Evolutionary conservation across 371 early-diverging fungal species (phyloP), one percentile per base, ranked within the genome.

Genomic region (Mucor saturninus): DNA sequence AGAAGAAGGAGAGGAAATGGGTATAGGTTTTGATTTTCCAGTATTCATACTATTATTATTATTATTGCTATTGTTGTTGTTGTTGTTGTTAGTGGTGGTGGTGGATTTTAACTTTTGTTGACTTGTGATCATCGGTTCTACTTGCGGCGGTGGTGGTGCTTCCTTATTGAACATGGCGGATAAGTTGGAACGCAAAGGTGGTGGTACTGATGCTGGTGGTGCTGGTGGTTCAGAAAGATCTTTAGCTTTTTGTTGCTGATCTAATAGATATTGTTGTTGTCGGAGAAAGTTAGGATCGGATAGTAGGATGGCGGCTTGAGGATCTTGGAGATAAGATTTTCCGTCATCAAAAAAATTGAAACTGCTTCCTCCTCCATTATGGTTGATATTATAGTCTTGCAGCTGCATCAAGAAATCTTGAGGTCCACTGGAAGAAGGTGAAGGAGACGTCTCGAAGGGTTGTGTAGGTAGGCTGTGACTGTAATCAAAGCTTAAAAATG

Each of bases 231-330:
- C 21, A 21, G 21, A 21, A 1, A 21, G 21, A 21, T 21, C 21
- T 21, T 21, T 51, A 37, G 51, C 51, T 21, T 45, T 51, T 40
- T 45, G 54, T 15, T 61, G 61, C 48, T 64, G 57, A 13, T 69
- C 54, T 58, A 64, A 67, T 43, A 69, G 40, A 10, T 67, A 35
- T 42, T 74, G 71, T 32, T 74, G 74, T 35, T 74, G 74, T 37
- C 65, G 50, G 11, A 65, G 9, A 48, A 67, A 74, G 29, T 58
- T 64, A 26, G 74, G 74, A 48, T 74, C 74, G 7, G 74, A 70
- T 11, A 74, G 50, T 13, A 74, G 51, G 28, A 74, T 74, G 9
- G 60, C 64, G 21, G 69, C 66, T 26, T 72, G 56, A 6, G 60
- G 59, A 2, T 50, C 50, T 9, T 51, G 7, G 9, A 43, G 32